These are phyloP conservation scores for Mycena haematopus DNA, from an alignment of 768 basidiomycete genomes.

Conservation along the genomic window DNA sequence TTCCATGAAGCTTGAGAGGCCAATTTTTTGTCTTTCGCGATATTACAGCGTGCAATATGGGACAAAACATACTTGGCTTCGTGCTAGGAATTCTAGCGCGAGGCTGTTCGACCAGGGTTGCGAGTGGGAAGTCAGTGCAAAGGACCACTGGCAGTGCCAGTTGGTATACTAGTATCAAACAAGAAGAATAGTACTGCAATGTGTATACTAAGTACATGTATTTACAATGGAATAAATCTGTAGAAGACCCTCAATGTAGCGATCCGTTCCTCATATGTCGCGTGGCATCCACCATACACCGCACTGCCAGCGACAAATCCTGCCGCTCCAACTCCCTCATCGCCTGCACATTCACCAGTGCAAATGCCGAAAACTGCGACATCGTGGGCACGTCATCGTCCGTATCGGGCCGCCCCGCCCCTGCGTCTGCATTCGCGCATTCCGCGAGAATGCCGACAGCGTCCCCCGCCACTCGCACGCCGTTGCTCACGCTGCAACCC, in stretches of 20 bases:
- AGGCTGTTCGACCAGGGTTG: too few relatives aligned
- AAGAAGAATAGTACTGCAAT: background rate
- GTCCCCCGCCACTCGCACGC: conserved; percentile 38
- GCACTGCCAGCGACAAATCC: conserved; percentile 11
- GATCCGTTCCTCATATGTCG: conserved; percentile 9
- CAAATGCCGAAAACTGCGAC: conserved; percentile 29
- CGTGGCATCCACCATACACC: conserved; percentile 14
- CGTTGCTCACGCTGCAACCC: conserved; percentile 42
- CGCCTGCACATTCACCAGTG: conserved; percentile 28
- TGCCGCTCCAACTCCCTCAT: conserved; percentile 37
- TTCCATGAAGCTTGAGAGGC: conserved; percentile 40
- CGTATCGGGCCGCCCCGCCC: conserved; percentile 12
- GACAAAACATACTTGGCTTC: background rate
- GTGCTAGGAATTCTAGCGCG: background rate
- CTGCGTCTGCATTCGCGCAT: conserved; percentile 14
- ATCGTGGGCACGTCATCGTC: conserved; percentile 20
- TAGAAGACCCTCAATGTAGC: conserved; percentile 2
- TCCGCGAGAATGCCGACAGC: conserved; percentile 2
- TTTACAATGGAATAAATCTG: background rate
- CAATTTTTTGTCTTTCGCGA: background rate
- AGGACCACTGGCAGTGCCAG: too few relatives aligned
- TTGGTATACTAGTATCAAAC: too few relatives aligned
- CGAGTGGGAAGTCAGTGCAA: too few relatives aligned
- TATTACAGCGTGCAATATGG: background rate
- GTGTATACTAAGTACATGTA: background rate